A percentile compares a stretch with the other conserved stretches of the same genome.
These are phyloP conservation scores for Triticum monococcum DNA, from an alignment of 176 grass and related monocot species.

Conservation along the genomic window DNA sequence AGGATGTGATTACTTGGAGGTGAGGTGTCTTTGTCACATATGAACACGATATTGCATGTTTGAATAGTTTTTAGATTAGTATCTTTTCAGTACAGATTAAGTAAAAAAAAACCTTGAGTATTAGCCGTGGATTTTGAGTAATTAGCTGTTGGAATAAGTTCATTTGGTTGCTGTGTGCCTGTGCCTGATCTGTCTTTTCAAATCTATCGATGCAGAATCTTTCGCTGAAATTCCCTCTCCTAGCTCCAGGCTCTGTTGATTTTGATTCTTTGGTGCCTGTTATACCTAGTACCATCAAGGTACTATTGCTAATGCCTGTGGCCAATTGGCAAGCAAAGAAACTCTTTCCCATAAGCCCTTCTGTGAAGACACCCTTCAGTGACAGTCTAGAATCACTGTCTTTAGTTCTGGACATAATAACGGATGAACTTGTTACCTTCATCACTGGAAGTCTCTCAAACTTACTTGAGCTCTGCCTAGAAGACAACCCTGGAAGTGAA, in stretches of 20 bases:
- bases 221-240: constrained; percentile 65
- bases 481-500: constrained; percentile 61
- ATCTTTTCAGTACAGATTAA: background rate
- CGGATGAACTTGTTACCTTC: constrained; percentile 61
- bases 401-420: constrained; percentile 79
- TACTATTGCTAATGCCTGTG: constrained; percentile 69
- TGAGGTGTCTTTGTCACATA: constrained; percentile 34
- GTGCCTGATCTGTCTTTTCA: background rate
- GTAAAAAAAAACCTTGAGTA: background rate
- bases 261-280: constrained; percentile 28
- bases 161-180: background rate
- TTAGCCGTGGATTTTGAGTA: background rate
- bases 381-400: constrained; percentile 64
- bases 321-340: constrained; percentile 50
- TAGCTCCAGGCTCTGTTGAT: constrained; percentile 36
- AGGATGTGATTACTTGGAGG: constrained; percentile 71
- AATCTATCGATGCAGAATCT: constrained; percentile 58
- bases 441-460: constrained; percentile 59
- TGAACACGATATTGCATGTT: background rate
- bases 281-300: constrained; percentile 65
- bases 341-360: constrained; percentile 35
- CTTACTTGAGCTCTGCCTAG: constrained; percentile 78
- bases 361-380: constrained; percentile 29
- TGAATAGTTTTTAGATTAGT: background rate
- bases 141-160: constrained; percentile 23